Base-by-base conservation (phyloP, 345 rosid genomes). In the Dimocarpus longan region DNA sequence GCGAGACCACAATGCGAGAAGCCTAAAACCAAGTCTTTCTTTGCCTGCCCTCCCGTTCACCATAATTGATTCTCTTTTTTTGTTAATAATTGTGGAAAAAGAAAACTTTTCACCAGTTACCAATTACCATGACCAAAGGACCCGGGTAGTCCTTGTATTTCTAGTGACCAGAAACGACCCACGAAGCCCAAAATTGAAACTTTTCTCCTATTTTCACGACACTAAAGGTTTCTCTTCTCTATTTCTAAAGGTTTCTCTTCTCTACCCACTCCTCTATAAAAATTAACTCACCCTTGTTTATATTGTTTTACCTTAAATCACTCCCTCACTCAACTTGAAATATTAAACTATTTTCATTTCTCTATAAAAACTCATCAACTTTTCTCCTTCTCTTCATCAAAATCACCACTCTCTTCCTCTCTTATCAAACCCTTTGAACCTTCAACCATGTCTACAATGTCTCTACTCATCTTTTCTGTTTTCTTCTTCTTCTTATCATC, bases 391-490 rank as follows among this genome's bases (percentile, higher is more conserved):
- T 56, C 79, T 76, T 54, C 79, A 13, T 37, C 43, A 37, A 13
- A 37, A 15, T 2, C 65, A 39, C 66, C 71, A 13, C 37, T 71
- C 13, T 12, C 26, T 64, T 54, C 69, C 12, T 68, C 66, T 54
- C 72, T 66, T 15, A 32, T n/a, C 74, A 54, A 28, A 15, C 13
- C 66, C 57, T 28, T 22, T 24, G 1, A 76, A 69, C 52, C 73
- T 70, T 10, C 50, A 28, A 66, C 24, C 73, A 80, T 73, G 62
- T 79, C 79, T 42, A 44, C 74, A 67, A 75, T 75, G 84, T 16
- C 70, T 28, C 15, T 24, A n/a, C 26, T 80, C 60, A 18, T 66
- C 19, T 71, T 76, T 67, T 70, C 84, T 42, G 71, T 88, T 70
- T 75, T 85, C 84, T 44, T 88, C 37, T 75, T 71, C 8, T 46